These are phyloP conservation scores for Paracamarosporium sp. DNA, from an alignment of 2,329 filamentous ascomycete genomes.

Conservation along the genomic window DNA sequence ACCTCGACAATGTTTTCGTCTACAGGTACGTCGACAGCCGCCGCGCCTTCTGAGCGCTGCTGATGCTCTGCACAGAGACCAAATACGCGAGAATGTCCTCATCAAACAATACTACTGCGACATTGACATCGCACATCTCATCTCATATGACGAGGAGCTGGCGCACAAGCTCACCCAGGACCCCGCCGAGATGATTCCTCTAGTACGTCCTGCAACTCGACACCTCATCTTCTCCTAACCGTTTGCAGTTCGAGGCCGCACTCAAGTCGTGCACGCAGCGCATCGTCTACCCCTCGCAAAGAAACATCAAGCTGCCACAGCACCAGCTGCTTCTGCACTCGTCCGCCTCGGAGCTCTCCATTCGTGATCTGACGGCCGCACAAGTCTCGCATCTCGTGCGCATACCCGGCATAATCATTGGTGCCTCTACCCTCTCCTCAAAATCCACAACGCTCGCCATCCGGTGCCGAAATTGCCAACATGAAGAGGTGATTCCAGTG, in stretches of 20 bases:
- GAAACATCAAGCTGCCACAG: constrained; percentile 74
- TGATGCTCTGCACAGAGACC: constrained; percentile 70
- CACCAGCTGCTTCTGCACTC: constrained; percentile 97
- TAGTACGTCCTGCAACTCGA: constrained; percentile 63
- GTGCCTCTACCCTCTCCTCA: constrained; percentile 93
- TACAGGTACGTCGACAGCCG: constrained; percentile 67
- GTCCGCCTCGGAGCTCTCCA: constrained; percentile 86
- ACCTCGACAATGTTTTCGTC: constrained; percentile 91
- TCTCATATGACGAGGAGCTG: constrained; percentile 94
- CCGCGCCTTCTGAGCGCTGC: constrained; percentile 17
- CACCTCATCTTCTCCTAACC: constrained; percentile 19
- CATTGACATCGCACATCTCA: constrained; percentile 91
- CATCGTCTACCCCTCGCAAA: constrained; percentile 84
- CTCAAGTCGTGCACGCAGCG: constrained; percentile 90
- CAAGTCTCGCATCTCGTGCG: constrained; percentile 94
- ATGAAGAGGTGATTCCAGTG: constrained; percentile 73
- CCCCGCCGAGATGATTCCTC: constrained; percentile 88
- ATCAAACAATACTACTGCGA: constrained; percentile 96
- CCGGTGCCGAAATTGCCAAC: constrained; percentile 85
- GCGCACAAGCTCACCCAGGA: constrained; percentile 89
- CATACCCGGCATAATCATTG: constrained; percentile 97
- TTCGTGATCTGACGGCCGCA: constrained; percentile 90
- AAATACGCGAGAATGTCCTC: constrained; percentile 92
- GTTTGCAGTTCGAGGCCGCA: constrained; percentile 81
- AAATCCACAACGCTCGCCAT: constrained; percentile 89